Conservation (phyloP, 164 flowering plant species). For the Annona squamosa region DNA sequence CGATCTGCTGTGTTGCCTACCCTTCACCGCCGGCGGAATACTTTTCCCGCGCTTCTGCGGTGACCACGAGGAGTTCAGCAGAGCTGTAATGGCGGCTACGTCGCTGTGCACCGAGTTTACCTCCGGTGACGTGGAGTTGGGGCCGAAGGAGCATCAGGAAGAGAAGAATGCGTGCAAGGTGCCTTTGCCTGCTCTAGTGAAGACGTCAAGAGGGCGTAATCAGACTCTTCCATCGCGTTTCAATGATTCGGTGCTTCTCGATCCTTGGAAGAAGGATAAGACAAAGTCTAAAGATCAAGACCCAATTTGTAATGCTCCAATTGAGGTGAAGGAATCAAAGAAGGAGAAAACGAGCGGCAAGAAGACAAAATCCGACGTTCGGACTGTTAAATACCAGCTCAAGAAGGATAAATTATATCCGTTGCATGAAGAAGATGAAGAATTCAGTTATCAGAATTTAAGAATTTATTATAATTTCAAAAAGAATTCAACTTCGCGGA, state of each 20-base stretch:
- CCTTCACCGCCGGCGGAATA: conserved; percentile 20
- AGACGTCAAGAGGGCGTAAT: conserved; percentile 45
- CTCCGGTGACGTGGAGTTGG: conserved; percentile 25
- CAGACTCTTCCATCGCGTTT: conserved; percentile 55
- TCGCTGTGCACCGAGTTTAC: conserved; percentile 23
- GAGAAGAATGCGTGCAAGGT: conserved; percentile 10
- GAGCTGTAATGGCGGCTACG: neutral
- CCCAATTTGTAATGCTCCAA: conserved; percentile 19
- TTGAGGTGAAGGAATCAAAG: conserved; percentile 6
- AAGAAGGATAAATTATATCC: conserved; percentile 19
- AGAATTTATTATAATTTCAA: conserved; percentile 6
- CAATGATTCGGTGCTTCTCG: conserved; percentile 39
- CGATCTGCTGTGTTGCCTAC: conserved; percentile 52
- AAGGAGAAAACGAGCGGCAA: conserved; percentile 27
- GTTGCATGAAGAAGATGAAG: conserved; percentile 23
- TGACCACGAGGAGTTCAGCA: conserved; percentile 11
- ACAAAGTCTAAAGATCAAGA: conserved; percentile 24
- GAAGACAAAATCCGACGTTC: conserved; percentile 16
- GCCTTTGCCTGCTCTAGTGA: conserved; percentile 31
- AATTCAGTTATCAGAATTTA: neutral
- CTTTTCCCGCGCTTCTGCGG: conserved; percentile 13
- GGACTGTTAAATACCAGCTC: conserved; percentile 11
- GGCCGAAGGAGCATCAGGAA: conserved; percentile 2
- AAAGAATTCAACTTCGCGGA: conserved; percentile 39
- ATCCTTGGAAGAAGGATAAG: conserved; percentile 36